Base-by-base conservation (phyloP, 768 basidiomycete genomes). In the Russula vinacea region DNA sequence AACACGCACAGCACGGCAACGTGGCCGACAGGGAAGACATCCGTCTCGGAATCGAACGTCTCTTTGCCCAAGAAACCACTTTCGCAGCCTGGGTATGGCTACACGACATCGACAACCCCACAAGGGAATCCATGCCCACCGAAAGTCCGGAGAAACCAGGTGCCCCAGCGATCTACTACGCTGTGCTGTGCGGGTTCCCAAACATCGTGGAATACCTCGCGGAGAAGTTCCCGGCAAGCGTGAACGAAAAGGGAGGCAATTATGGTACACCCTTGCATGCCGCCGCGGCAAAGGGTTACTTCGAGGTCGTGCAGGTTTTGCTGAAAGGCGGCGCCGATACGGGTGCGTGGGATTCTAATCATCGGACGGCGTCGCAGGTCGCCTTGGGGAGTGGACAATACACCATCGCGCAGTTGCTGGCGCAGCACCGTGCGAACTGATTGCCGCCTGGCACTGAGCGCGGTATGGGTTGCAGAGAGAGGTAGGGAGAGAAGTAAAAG, bases 71-170 rank as follows among this genome's bases (percentile, higher is more conserved):
- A 17, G 59, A 60, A 13, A 4, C 8, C 4, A 60, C 52, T 1
- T 65, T 65, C n/a, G 37, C 40, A 1, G 49, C 59, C 32, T 65
- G 64, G 64, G 44, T 60, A 11, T 65, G 59, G 60, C 24, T 65
- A 8, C 14, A 60, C 24, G 64, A 65, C 54, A 56, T 61, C 33
- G 60, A 65, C 32, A 57, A 60, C 26, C 64, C 64, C 13, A 33
- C 26, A 14, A 49, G 64, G 24, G 59, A 32, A 6, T 19, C 49
- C n/a, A 60, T 57, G 60, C 39, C 49, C 2, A 60, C 64, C 17
- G 54, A 56, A 24, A 9, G 9, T 8, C 59, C 64, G 10, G 50
- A 56, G 26, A 56, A 42, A 11, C 58, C 58, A 0, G 45, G 24
- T 1, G 53, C 52, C 8, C 52, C 55, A 5, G 17, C 54, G 33